A percentile compares a stretch with the other conserved stretches of the same genome.
Evolutionary conservation across 495 filamentous ascomycete species (phyloP).

Genomic region (Trichoderma erinaceum): DNA sequence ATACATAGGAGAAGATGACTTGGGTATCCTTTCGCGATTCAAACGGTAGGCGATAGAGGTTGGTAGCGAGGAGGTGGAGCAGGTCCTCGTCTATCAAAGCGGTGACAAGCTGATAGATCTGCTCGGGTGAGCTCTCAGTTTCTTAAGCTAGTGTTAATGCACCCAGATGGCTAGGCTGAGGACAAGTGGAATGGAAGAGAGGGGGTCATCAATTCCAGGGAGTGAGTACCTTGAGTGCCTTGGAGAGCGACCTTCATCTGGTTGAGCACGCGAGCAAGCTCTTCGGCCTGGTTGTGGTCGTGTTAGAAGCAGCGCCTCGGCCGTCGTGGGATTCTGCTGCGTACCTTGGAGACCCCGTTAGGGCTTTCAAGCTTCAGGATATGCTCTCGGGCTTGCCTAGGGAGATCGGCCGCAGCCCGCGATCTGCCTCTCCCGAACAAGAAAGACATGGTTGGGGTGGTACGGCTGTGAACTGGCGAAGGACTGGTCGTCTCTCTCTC

Average conservation of each 20-base stretch:
- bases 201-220: not conserved
- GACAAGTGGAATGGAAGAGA: slow-evolving; percentile 9
- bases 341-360: slow-evolving; percentile 46
- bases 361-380: slow-evolving; percentile 48
- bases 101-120: slow-evolving; percentile 71
- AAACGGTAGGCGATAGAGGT: slow-evolving; percentile 80
- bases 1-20: slow-evolving; percentile 80
- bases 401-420: slow-evolving; percentile 48
- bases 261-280: slow-evolving; percentile 65
- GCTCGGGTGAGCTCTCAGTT: slow-evolving; percentile 75
- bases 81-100: slow-evolving; percentile 83
- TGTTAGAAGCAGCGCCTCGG: slow-evolving; percentile 31
- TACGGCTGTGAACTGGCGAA: not conserved
- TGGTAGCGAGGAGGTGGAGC: slow-evolving; percentile 69
- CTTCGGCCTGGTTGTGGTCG: slow-evolving; percentile 50
- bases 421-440: slow-evolving; percentile 71
- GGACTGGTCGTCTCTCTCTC: not conserved
- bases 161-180: slow-evolving; percentile 9
- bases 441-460: slow-evolving; percentile 66
- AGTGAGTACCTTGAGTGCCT: slow-evolving; percentile 64
- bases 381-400: slow-evolving; percentile 50
- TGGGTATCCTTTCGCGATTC: slow-evolving; percentile 88
- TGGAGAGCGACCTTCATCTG: slow-evolving; percentile 82
- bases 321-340: slow-evolving; percentile 17
- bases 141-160: slow-evolving; percentile 46